Evolutionary conservation across 2,329 filamentous ascomycete genomes (phyloP).

Genomic region (Elsinoe fawcettii): DNA sequence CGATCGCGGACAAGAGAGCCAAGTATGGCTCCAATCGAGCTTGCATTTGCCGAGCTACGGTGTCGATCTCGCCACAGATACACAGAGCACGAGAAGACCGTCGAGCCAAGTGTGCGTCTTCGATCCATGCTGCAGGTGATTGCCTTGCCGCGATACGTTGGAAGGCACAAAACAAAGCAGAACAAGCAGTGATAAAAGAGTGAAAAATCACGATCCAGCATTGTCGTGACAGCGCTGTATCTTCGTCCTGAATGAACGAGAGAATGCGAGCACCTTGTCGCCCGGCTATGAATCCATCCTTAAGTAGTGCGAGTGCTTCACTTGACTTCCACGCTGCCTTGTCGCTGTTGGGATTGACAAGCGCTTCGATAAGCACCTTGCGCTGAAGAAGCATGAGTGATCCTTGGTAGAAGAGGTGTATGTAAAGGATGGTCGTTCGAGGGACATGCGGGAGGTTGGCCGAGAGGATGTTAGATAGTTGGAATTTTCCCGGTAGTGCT

Average conservation of each 20-base stretch:
- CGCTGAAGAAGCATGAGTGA: not conserved
- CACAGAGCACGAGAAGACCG: not conserved
- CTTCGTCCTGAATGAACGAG: not conserved
- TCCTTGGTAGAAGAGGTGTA: not conserved
- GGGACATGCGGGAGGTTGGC: not conserved
- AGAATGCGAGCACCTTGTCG: not conserved
- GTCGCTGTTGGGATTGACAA: not conserved
- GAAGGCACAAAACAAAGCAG: not conserved
- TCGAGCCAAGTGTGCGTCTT: not conserved
- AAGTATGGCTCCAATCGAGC: not conserved
- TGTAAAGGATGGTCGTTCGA: not conserved
- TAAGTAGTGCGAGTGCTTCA: not conserved
- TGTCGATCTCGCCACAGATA: not conserved
- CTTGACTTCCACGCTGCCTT: not conserved
- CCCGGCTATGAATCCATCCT: not conserved
- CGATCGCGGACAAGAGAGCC: not conserved
- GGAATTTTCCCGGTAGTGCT: not conserved
- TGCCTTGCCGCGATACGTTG: not conserved
- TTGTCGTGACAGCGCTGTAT: not conserved
- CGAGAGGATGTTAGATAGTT: not conserved
- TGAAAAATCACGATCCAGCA: constrained; percentile 2
- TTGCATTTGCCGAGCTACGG: not conserved
- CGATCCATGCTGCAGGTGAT: not conserved
- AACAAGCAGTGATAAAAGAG: not conserved
- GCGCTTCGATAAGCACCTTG: not conserved